Base-by-base conservation (phyloP, 192 early-diverging fungal species). In the Dispira simplex region DNA sequence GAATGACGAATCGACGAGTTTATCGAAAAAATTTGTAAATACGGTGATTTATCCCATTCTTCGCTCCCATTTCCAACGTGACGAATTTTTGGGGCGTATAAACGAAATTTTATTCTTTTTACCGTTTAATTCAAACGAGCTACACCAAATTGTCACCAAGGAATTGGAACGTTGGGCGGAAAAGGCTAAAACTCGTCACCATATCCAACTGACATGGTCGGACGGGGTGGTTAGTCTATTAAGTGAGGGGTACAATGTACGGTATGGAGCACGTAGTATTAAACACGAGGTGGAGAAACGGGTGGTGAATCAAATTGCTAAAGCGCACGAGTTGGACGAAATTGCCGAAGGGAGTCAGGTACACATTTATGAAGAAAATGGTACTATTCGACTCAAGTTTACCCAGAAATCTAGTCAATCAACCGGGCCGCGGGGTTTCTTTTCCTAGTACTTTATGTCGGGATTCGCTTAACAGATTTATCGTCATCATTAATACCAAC, bases 91-190 rank as follows among this genome's bases (percentile, higher is more conserved):
- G 9, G 75, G 75, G 44, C 68, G 75, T 18, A 76, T 76, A 39
- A 76, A 76, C 12, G 75, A 76, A 46, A 73, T 76, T 16, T 48
- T 76, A 0, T 76, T 73, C 58, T 76, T 76, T 26, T 55, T 76
- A 25, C 75, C 75, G 0, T 76, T 76, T 25, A 68, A 68, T 63
- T 52, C 66, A 0, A 64, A 65, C 20, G 75, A 76, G 25, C 45
- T 76, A 11, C 59, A 67, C 1, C 66, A 64, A 14, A 72, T 76
- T 21, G 68, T 65, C 0, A 47, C 54, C 2, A 63, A 65, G 44
- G 75, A 76, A 32, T 48, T 76, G 23, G 53, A 63, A 11, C n/a
- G 70, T 46, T 76, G 75, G 75, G 65, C 73, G 16, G 63, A 70
- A 26, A 74, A 74, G 54, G 65, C 75, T 5, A 64, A 71, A n/a